Conservation (phyloP, 148 eudicot species). For the Cornus controversa region DNA sequence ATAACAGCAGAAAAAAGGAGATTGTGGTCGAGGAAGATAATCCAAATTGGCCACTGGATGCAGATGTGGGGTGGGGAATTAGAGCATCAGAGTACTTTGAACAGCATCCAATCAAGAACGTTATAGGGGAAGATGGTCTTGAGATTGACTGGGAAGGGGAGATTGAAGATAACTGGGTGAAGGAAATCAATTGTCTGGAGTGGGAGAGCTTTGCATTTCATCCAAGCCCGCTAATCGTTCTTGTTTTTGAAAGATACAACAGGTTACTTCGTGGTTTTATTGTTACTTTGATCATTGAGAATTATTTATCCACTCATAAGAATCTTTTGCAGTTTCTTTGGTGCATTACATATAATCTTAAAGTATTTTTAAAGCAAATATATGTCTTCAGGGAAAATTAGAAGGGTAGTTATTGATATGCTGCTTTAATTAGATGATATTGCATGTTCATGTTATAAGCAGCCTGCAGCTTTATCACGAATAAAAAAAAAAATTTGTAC, state of each 20-base stretch:
- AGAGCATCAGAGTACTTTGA: constrained; percentile 86
- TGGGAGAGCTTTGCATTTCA: constrained; percentile 98
- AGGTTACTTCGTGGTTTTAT: constrained; percentile 36
- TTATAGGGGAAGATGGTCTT: constrained; percentile 78
- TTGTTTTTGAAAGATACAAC: constrained; percentile 95
- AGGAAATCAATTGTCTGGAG: constrained; percentile 91
- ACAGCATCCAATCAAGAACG: constrained; percentile 72
- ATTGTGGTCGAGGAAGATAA: constrained; percentile 83
- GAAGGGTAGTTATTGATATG: too few relatives aligned
- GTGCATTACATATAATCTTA: background rate
- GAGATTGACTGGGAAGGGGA: constrained; percentile 99
- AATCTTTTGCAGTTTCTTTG: background rate
- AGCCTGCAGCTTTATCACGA: background rate
- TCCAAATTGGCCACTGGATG: constrained; percentile 87
- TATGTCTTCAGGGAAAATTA: too few relatives aligned
- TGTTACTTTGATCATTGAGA: background rate
- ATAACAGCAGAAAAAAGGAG: constrained; percentile 34
- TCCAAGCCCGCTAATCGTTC: constrained; percentile 90
- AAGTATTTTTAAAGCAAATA: background rate
- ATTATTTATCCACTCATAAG: background rate
- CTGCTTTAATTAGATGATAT: too few relatives aligned
- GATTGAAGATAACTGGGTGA: constrained; percentile 76
- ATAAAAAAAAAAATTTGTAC: too few relatives aligned
- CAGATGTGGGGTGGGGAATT: constrained; percentile 96
- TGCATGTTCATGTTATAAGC: too few relatives aligned